phyloP scores from a whole-genome alignment of 768 basidiomycete genomes.

The Leccinum barrowsii region DNA sequence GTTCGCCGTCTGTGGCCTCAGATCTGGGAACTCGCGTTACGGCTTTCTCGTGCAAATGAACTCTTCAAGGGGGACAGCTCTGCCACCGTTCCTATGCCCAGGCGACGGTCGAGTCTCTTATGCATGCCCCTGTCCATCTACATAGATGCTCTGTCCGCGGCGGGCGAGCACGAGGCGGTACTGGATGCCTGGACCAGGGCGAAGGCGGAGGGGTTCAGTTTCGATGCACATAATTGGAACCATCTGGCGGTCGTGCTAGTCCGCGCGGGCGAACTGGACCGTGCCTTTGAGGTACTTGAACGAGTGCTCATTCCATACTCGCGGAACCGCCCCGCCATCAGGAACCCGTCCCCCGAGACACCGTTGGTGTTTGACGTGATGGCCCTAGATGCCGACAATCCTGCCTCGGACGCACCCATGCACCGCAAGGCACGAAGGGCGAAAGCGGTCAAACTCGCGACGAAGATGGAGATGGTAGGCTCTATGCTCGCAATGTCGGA shows the following conservation, averaged over 20 bases:
- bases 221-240: slow-evolving; percentile 93
- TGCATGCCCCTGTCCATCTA: slow-evolving; percentile 78
- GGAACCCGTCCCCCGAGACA: slow-evolving; percentile 34
- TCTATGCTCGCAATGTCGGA: slow-evolving; percentile 12
- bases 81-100: slow-evolving; percentile 7
- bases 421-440: slow-evolving; percentile 26
- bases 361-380: slow-evolving; percentile 39
- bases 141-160: slow-evolving; percentile 68
- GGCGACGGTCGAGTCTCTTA: slow-evolving; percentile 52
- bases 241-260: slow-evolving; percentile 72
- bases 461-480: slow-evolving; percentile 10
- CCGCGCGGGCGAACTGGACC: slow-evolving; percentile 76
- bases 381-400: slow-evolving; percentile 21
- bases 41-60: slow-evolving; percentile 33
- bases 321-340: slow-evolving; percentile 23
- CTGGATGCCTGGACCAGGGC: slow-evolving; percentile 65
- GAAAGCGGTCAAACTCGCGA: slow-evolving; percentile 19
- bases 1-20: slow-evolving; percentile 66
- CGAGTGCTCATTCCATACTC: slow-evolving; percentile 66
- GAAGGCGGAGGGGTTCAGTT: slow-evolving; percentile 60
- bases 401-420: slow-evolving; percentile 31
- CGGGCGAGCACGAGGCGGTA: slow-evolving; percentile 59
- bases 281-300: slow-evolving; percentile 81
- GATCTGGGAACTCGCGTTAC: slow-evolving; percentile 56
- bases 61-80: slow-evolving; percentile 30